Percentiles rank a stretch among this genome's conserved stretches.
Conservation (phyloP, 805 yeast genomes). For the Schwanniomyces polymorphus region DNA sequence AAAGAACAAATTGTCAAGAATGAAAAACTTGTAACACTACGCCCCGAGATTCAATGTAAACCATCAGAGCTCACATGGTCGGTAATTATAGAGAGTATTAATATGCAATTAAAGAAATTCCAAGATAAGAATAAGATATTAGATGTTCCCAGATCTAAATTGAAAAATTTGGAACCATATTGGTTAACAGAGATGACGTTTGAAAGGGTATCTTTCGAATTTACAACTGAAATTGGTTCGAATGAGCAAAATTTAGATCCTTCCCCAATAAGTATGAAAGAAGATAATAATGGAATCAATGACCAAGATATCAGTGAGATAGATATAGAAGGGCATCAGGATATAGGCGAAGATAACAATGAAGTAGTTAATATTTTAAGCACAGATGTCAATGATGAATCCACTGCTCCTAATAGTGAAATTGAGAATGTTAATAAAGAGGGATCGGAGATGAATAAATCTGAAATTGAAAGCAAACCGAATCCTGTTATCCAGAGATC, state of each 20-base stretch:
- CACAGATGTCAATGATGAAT: neutral
- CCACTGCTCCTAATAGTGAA: neutral
- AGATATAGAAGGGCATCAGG: neutral
- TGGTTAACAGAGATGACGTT: slow-evolving; percentile 48
- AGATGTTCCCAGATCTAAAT: slow-evolving; percentile 37
- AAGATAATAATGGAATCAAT: neutral
- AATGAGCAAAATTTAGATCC: neutral
- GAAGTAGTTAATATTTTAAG: neutral
- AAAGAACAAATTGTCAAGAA: slow-evolving; percentile 17
- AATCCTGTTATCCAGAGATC: slow-evolving; percentile 17
- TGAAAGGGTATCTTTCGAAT: slow-evolving; percentile 40
- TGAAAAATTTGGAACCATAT: slow-evolving; percentile 53
- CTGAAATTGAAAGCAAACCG: slow-evolving; percentile 12
- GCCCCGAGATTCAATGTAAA: slow-evolving; percentile 5
- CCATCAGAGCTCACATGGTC: slow-evolving; percentile 19
- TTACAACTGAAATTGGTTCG: slow-evolving; percentile 8
- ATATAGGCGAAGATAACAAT: neutral
- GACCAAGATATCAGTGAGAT: neutral
- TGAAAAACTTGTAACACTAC: slow-evolving; percentile 6
- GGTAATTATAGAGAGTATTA: slow-evolving; percentile 28
- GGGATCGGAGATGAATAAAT: slow-evolving; percentile 1
- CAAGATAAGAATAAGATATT: slow-evolving; percentile 36
- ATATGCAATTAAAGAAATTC: slow-evolving; percentile 27
- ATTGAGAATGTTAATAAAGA: slow-evolving; percentile 2
- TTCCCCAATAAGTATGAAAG: neutral